Evolutionary conservation across 2,329 filamentous ascomycete species (phyloP).

Genomic region (Scedosporium dehoogii): DNA sequence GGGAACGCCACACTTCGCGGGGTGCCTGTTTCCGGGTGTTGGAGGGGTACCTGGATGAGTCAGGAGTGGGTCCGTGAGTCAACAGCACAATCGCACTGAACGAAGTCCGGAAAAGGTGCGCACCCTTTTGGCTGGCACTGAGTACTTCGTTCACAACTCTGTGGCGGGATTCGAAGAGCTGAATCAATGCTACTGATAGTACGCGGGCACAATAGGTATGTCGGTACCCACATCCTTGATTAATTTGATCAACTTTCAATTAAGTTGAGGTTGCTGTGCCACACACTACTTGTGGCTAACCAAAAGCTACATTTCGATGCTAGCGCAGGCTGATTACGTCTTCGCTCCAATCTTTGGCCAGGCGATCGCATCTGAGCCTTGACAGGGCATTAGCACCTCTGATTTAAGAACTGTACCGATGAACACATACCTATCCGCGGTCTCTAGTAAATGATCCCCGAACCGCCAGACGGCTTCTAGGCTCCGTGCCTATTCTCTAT

Average conservation of each 20-base stretch:
- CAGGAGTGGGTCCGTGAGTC: neutral
- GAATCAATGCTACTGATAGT: neutral
- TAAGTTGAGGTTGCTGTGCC: too few species aligned
- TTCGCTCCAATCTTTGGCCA: too few species aligned
- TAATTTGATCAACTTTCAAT: too few species aligned
- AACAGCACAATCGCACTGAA: neutral
- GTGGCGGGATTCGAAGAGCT: neutral
- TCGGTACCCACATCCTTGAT: neutral
- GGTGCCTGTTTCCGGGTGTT: neutral
- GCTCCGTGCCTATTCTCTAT: neutral
- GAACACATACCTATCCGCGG: neutral
- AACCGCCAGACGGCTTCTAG: neutral
- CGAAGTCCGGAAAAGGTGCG: too few species aligned
- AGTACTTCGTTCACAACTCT: too few species aligned
- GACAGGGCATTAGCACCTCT: too few species aligned
- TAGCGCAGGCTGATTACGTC: too few species aligned
- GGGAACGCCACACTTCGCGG: slow-evolving; percentile 4
- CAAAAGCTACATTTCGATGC: too few species aligned
- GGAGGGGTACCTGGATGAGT: neutral
- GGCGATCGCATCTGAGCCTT: too few species aligned
- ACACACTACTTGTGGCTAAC: too few species aligned
- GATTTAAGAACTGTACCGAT: neutral
- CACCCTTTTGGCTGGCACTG: too few species aligned
- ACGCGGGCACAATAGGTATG: too few species aligned
- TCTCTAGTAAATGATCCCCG: neutral